phyloP scores from a whole-genome alignment of 257 asterid species.

The Verbascum thapsus region DNA sequence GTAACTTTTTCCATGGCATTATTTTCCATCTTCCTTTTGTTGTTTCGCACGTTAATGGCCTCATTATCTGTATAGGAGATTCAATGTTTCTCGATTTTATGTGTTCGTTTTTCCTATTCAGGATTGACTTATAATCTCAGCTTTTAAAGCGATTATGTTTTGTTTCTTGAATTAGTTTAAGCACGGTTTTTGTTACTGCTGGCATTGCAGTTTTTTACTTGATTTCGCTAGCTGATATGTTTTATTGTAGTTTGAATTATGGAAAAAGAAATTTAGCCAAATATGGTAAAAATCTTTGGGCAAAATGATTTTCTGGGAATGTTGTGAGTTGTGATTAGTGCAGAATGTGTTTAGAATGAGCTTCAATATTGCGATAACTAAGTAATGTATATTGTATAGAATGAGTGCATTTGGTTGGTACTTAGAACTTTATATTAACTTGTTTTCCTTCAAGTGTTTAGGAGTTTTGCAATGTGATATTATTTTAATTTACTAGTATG shows the following conservation, averaged over 20 bases:
- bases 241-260: slow-evolving; percentile 14
- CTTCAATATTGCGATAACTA: background rate
- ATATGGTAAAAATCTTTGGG: background rate
- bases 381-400: background rate
- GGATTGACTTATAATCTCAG: too few relatives aligned
- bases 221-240: slow-evolving; percentile 21
- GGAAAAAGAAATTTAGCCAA: background rate
- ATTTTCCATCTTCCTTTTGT: background rate
- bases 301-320: slow-evolving; percentile 8
- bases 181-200: background rate
- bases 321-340: too few relatives aligned
- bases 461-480: background rate
- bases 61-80: background rate
- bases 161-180: slow-evolving; percentile 8
- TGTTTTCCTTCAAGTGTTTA: background rate
- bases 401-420: slow-evolving; percentile 14
- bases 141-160: slow-evolving; percentile 19
- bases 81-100: slow-evolving; percentile 7
- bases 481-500: too few relatives aligned
- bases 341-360: too few relatives aligned
- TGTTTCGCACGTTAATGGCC: background rate
- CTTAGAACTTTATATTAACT: slow-evolving; percentile 8
- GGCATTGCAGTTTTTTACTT: slow-evolving; percentile 28
- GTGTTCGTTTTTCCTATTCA: background rate
- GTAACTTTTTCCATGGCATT: slow-evolving; percentile 23